Conservation (phyloP, 257 asterid species). For the Solanum raphanifolium region DNA sequence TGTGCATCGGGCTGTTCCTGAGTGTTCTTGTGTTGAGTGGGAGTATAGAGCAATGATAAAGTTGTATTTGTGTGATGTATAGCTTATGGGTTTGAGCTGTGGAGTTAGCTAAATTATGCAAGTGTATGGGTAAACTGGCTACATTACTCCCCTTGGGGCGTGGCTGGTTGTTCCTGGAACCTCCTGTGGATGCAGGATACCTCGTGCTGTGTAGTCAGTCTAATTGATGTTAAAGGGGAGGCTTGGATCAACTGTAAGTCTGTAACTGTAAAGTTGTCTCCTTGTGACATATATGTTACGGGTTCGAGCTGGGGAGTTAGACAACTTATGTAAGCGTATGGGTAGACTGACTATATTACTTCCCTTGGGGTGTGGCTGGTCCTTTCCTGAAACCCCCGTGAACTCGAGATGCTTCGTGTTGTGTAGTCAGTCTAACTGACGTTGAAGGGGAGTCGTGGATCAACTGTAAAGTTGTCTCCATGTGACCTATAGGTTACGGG, state of each 20-base stretch:
- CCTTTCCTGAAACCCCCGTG: not conserved
- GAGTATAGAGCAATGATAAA: not conserved
- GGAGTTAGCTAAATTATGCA: not conserved
- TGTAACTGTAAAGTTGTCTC: not conserved
- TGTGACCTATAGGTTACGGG: not conserved
- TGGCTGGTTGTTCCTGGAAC: not conserved
- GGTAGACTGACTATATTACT: not conserved
- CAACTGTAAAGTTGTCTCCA: not conserved
- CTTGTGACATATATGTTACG: not conserved
- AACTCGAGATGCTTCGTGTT: not conserved
- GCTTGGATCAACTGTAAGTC: not conserved
- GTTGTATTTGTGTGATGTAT: not conserved
- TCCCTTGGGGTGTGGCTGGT: not conserved
- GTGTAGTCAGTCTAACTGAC: not conserved
- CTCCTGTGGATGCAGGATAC: not conserved
- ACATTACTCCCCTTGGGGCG: not conserved
- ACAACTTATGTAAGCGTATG: not conserved
- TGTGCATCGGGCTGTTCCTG: not conserved
- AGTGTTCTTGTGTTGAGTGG: not conserved
- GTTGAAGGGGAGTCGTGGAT: not conserved
- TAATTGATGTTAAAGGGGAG: not conserved
- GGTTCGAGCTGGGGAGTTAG: not conserved
- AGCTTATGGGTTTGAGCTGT: not conserved
- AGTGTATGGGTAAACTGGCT: not conserved
- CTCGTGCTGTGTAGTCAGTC: not conserved